These are phyloP conservation scores for Cavenderia fasciculata DNA, from an alignment of 78 protist genomes.

Conservation along the genomic window DNA sequence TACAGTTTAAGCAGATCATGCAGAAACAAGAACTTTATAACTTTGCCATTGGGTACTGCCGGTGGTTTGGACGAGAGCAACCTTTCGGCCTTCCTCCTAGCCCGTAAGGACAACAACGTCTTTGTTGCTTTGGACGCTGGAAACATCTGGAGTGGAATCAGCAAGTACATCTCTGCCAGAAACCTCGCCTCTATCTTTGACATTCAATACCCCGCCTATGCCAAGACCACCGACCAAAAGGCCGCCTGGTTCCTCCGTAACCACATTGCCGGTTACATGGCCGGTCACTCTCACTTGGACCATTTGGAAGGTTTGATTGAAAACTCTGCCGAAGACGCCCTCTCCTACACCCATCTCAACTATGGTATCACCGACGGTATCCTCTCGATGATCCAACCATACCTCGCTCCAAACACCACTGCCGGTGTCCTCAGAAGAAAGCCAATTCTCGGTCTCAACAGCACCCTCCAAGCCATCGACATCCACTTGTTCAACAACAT, in stretches of 20 bases:
- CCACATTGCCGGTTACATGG: conserved; percentile 5
- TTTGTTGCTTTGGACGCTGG: conserved; percentile 55
- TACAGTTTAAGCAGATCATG: background rate
- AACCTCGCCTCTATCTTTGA: background rate
- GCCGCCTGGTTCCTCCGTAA: conserved; percentile 51
- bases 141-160: conserved; percentile 39
- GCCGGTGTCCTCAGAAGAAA: conserved; percentile 30
- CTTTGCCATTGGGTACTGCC: conserved; percentile 28
- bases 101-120: conserved; percentile 18
- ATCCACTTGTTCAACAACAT: conserved; percentile 38
- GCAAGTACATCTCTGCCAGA: background rate
- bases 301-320: conserved; percentile 38
- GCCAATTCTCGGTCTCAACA: conserved; percentile 37
- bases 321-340: conserved; percentile 23
- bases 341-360: background rate
- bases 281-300: conserved; percentile 57
- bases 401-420: background rate
- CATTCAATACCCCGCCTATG: conserved; percentile 27
- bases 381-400: background rate
- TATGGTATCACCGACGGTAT: background rate
- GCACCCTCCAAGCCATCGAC: conserved; percentile 20
- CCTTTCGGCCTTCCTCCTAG: conserved; percentile 23
- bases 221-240: conserved; percentile 22
- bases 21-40: background rate
- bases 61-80: conserved; percentile 53